Conservation (phyloP, 2,329 filamentous ascomycete genomes). For the Penicillium sp. region DNA sequence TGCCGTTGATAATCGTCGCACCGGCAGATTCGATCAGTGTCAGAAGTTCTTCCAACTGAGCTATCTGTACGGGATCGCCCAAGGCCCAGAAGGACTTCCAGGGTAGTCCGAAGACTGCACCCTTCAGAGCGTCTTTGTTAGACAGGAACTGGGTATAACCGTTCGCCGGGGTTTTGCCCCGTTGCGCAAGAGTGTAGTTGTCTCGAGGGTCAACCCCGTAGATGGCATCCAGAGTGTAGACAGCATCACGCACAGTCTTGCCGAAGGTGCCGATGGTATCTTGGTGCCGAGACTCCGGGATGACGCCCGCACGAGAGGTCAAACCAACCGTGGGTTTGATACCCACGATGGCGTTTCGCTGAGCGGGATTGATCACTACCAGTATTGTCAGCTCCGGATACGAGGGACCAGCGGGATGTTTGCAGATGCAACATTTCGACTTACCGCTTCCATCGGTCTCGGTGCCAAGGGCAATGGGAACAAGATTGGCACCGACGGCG, state of each 20-base stretch:
- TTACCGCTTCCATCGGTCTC: conserved; percentile 64
- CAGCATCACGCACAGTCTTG: conserved; percentile 63
- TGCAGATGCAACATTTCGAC: conserved; percentile 1
- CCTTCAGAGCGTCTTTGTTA: conserved; percentile 49
- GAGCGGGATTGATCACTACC: conserved; percentile 62
- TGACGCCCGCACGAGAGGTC: conserved; percentile 57
- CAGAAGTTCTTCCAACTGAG: conserved; percentile 49
- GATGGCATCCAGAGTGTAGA: conserved; percentile 61
- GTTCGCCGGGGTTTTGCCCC: conserved; percentile 47
- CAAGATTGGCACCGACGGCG: conserved; percentile 58
- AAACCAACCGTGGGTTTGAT: conserved; percentile 71
- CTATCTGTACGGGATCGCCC: conserved; percentile 51
- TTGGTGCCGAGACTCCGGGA: conserved; percentile 62
- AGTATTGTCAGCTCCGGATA: neutral
- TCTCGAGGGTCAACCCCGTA: conserved; percentile 59
- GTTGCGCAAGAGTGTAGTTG: conserved; percentile 59
- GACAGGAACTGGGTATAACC: conserved; percentile 56
- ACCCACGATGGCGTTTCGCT: conserved; percentile 63
- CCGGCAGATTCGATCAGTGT: conserved; percentile 54
- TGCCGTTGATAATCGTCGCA: conserved; percentile 62
- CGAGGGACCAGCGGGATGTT: no score
- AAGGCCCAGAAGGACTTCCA: conserved; percentile 66
- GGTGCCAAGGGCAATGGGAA: conserved; percentile 62
- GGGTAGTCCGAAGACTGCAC: conserved; percentile 63
- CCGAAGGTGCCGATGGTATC: conserved; percentile 65